Conservation (phyloP, 495 filamentous ascomycete genomes). For the Xylaria nigripes region DNA sequence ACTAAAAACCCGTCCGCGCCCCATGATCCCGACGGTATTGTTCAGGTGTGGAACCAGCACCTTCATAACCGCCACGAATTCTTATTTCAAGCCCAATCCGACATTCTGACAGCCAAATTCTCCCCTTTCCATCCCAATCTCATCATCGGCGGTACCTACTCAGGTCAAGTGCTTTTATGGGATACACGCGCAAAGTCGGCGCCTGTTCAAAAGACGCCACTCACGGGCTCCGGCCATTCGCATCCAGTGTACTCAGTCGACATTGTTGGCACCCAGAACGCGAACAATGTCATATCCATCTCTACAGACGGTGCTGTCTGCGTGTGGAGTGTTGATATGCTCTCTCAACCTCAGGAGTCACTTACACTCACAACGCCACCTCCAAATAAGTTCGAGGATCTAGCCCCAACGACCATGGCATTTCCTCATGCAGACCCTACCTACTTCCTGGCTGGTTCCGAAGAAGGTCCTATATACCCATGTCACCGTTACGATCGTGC, state of each 20-base stretch:
- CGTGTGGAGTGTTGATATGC: slow-evolving; percentile 95
- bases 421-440: slow-evolving; percentile 95
- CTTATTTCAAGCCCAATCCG: slow-evolving; percentile 90
- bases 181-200: slow-evolving; percentile 82
- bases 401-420: slow-evolving; percentile 92
- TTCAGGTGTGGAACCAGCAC: slow-evolving; percentile 96
- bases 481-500: slow-evolving; percentile 96
- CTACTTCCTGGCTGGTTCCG: slow-evolving; percentile 92
- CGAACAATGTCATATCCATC: slow-evolving; percentile 92
- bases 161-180: slow-evolving; percentile 96
- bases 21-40: slow-evolving; percentile 87
- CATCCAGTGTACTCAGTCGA: slow-evolving; percentile 94
- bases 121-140: slow-evolving; percentile 95
- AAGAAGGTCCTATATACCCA: slow-evolving; percentile 91
- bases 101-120: slow-evolving; percentile 91
- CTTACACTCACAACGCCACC: slow-evolving; percentile 79
- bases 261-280: slow-evolving; percentile 95
- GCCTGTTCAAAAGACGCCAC: slow-evolving; percentile 89
- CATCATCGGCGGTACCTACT: slow-evolving; percentile 91
- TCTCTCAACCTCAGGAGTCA: slow-evolving; percentile 87
- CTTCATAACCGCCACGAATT: slow-evolving; percentile 90
- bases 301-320: slow-evolving; percentile 96
- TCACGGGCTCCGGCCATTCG: slow-evolving; percentile 87
- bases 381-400: slow-evolving; percentile 84
- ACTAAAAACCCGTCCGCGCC: slow-evolving; percentile 94